Percentiles rank a stretch among this genome's conserved stretches.
These are phyloP conservation scores for Diutina scorzettiae DNA, from an alignment of 1,139 yeast genomes.

Conservation along the genomic window DNA sequence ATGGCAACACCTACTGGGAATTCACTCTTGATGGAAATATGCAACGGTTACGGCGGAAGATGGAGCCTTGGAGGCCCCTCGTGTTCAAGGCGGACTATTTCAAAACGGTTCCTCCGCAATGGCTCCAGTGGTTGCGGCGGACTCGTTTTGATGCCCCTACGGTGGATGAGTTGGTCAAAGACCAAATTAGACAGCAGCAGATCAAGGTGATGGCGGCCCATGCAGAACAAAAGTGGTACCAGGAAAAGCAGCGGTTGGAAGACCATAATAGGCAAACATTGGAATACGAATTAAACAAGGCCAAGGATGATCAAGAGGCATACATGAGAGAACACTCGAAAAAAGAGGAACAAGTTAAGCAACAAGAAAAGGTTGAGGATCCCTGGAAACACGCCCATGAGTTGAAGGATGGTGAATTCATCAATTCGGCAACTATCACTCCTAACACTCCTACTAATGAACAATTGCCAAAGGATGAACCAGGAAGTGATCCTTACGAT, in stretches of 20 bases:
- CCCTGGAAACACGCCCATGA: not conserved
- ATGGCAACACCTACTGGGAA: constrained; percentile 83
- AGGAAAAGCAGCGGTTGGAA: constrained; percentile 76
- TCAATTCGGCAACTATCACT: not conserved
- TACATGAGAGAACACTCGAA: not conserved
- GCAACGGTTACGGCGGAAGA: constrained; percentile 35
- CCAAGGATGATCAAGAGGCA: not conserved
- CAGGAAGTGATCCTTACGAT: not conserved
- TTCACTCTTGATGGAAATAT: constrained; percentile 40
- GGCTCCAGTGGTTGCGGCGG: constrained; percentile 73
- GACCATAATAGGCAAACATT: constrained; percentile 36
- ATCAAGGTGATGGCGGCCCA: constrained; percentile 44
- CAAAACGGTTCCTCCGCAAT: constrained; percentile 49
- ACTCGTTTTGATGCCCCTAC: constrained; percentile 52
- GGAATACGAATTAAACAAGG: not conserved
- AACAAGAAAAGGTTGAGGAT: not conserved
- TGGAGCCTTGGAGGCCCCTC: constrained; percentile 32
- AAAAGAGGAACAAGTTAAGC: not conserved
- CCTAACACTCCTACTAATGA: not conserved
- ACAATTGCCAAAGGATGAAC: not conserved
- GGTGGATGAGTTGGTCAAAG: constrained; percentile 46
- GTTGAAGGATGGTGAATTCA: not conserved
- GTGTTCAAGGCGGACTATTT: constrained; percentile 39
- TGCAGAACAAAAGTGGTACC: constrained; percentile 71
- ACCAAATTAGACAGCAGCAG: constrained; percentile 42